These are phyloP conservation scores for Taxawa tesnikishii DNA, from an alignment of 2,329 filamentous ascomycete species.

Conservation along the genomic window DNA sequence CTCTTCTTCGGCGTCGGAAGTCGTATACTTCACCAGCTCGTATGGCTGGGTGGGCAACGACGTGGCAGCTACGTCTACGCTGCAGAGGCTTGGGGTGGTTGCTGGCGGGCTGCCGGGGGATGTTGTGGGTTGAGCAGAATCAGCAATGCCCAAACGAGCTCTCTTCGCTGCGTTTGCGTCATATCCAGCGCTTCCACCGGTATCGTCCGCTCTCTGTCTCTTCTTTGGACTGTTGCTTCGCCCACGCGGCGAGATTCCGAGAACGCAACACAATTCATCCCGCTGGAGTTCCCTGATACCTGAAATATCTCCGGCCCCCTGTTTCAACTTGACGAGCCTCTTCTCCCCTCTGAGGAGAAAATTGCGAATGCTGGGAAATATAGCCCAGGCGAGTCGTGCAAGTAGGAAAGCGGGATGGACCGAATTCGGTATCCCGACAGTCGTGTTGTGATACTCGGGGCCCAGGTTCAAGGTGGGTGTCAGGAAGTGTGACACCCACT, in stretches of 20 bases:
- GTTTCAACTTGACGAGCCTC: not conserved
- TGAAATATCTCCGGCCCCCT: too few relatives aligned
- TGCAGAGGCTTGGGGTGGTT: not conserved
- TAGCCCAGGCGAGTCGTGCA: not conserved
- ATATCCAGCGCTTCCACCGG: not conserved
- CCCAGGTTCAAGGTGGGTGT: not conserved
- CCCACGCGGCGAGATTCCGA: not conserved
- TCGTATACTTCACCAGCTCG: too few relatives aligned
- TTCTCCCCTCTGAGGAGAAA: not conserved
- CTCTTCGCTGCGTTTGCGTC: not conserved
- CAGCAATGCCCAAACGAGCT: not conserved
- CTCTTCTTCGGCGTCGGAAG: too few relatives aligned
- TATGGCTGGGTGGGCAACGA: too few relatives aligned
- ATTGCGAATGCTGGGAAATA: not conserved
- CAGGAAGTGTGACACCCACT: not conserved
- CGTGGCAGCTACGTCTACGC: not conserved
- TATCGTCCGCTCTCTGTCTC: not conserved
- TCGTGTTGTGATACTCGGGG: not conserved
- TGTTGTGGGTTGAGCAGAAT: not conserved
- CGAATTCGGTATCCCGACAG: not conserved
- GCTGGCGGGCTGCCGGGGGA: too few relatives aligned
- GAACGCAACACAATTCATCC: not conserved
- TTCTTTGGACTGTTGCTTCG: not conserved
- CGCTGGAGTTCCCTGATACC: not conserved
- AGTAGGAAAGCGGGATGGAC: not conserved